Conservation (phyloP, 1,139 yeast genomes). For the Suhomyces guaymorum region DNA sequence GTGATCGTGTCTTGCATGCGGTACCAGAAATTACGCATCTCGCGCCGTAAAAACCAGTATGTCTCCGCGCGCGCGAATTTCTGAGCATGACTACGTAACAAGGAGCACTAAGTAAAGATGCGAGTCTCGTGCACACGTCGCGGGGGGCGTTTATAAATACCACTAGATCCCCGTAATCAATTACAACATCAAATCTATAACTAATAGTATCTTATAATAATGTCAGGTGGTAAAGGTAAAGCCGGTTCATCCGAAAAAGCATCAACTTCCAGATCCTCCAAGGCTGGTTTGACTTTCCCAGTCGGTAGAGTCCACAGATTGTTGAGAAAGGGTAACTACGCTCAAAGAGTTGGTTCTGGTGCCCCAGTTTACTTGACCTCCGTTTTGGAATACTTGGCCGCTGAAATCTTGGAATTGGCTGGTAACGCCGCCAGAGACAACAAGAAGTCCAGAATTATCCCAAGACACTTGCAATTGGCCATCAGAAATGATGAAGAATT, state of each 20-base stretch:
- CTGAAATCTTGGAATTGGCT: slow-evolving; percentile 57
- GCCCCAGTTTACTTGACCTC: slow-evolving; percentile 57
- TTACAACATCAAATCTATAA: slow-evolving; percentile 10
- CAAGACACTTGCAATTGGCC: slow-evolving; percentile 56
- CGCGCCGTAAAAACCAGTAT: slow-evolving; percentile 7
- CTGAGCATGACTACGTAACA: slow-evolving; percentile 10
- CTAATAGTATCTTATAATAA: slow-evolving; percentile 21
- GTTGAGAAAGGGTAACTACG: slow-evolving; percentile 57
- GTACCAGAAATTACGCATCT: slow-evolving; percentile 10
- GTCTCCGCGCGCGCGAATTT: slow-evolving; percentile 9
- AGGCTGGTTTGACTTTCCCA: slow-evolving; percentile 58
- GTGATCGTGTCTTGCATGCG: slow-evolving; percentile 4
- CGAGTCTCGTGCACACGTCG: slow-evolving; percentile 3
- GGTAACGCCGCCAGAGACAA: slow-evolving; percentile 61
- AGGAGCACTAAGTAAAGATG: slow-evolving; percentile 1
- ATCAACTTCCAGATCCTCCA: slow-evolving; percentile 54
- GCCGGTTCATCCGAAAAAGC: slow-evolving; percentile 55
- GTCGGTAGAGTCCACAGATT: slow-evolving; percentile 59
- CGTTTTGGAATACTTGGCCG: slow-evolving; percentile 53
- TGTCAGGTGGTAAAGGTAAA: slow-evolving; percentile 59
- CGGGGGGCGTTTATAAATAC: slow-evolving; percentile 7
- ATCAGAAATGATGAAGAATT: slow-evolving; percentile 57
- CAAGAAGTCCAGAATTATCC: slow-evolving; percentile 58
- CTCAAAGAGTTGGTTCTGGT: slow-evolving; percentile 58
- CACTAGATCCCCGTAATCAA: slow-evolving; percentile 5